phyloP scores from a whole-genome alignment of 2,329 filamentous ascomycete species.

The Colletotrichum tropicicola region DNA sequence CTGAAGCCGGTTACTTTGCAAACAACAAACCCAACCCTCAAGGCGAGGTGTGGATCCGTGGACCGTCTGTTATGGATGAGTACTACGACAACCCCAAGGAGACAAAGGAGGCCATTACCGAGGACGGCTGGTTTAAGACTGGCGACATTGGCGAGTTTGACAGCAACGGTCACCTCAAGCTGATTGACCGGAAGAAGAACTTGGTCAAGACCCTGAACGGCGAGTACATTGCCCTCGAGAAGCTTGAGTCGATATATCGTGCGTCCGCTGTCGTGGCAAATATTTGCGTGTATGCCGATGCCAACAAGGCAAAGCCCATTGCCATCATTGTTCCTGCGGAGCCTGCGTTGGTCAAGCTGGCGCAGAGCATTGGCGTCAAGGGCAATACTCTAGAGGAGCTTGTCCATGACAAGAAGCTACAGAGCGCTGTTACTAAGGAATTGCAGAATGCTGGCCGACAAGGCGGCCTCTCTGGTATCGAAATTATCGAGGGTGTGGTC shows the following conservation, averaged over 20 bases:
- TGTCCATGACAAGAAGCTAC: conserved; percentile 73
- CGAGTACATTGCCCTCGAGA: conserved; percentile 86
- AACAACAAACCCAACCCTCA: conserved; percentile 81
- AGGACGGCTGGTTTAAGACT: conserved; percentile 88
- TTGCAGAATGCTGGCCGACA: conserved; percentile 68
- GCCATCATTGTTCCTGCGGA: conserved; percentile 67
- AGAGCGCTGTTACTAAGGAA: conserved; percentile 69
- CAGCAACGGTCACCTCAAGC: conserved; percentile 72
- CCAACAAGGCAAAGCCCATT: conserved; percentile 60
- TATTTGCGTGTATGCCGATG: conserved; percentile 65
- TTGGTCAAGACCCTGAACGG: conserved; percentile 84
- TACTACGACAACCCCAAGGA: conserved; percentile 85
- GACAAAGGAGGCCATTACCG: conserved; percentile 73
- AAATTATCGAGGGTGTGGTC: conserved; percentile 77
- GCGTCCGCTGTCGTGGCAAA: conserved; percentile 60
- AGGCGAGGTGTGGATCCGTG: conserved; percentile 90
- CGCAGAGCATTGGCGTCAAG: conserved; percentile 48
- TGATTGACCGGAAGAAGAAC: conserved; percentile 92
- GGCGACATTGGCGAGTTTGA: conserved; percentile 87
- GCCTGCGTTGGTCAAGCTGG: conserved; percentile 63
- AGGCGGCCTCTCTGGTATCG: conserved; percentile 71
- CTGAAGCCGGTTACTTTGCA: conserved; percentile 81
- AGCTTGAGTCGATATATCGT: conserved; percentile 65
- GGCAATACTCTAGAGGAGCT: conserved; percentile 72
- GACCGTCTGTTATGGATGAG: conserved; percentile 72